phyloP scores from a whole-genome alignment of 108 stramenopile species.

The Cyclotella kingstonii region DNA sequence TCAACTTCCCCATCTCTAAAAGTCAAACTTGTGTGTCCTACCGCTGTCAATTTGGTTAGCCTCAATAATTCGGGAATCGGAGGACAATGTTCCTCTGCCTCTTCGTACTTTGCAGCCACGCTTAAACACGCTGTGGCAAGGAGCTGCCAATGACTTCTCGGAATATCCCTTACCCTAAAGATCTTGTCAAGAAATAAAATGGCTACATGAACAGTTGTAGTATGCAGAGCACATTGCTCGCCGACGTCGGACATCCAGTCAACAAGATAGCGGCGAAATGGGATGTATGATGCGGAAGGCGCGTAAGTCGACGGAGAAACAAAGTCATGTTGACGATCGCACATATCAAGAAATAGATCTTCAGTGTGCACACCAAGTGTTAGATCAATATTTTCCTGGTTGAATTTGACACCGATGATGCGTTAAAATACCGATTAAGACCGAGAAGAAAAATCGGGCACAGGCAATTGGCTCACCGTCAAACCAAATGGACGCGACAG shows the following conservation, averaged over 20 bases:
- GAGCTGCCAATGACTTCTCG: slow-evolving; percentile 84
- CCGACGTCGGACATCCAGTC: slow-evolving; percentile 94
- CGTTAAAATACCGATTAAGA: neutral
- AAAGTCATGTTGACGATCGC: slow-evolving; percentile 71
- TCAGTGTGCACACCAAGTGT: slow-evolving; percentile 61
- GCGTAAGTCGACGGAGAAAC: slow-evolving; percentile 68
- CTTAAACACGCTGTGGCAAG: slow-evolving; percentile 90
- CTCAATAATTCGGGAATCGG: slow-evolving; percentile 81
- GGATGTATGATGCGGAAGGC: slow-evolving; percentile 77
- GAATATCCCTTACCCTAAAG: slow-evolving; percentile 66
- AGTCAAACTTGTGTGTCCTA: slow-evolving; percentile 74
- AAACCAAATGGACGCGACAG: slow-evolving; percentile 56
- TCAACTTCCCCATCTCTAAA: slow-evolving; percentile 87
- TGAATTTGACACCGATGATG: neutral
- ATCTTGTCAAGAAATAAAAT: slow-evolving; percentile 88
- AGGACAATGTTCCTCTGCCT: slow-evolving; percentile 89
- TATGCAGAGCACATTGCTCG: slow-evolving; percentile 79
- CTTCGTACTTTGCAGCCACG: slow-evolving; percentile 89
- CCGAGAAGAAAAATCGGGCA: neutral
- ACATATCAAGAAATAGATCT: slow-evolving; percentile 82
- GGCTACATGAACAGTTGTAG: slow-evolving; percentile 79
- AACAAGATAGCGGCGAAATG: slow-evolving; percentile 85
- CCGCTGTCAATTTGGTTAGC: slow-evolving; percentile 70
- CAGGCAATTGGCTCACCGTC: slow-evolving; percentile 43
- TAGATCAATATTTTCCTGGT: slow-evolving; percentile 60